Conservation (phyloP, 768 basidiomycete genomes). For the Pholiota molesta region DNA sequence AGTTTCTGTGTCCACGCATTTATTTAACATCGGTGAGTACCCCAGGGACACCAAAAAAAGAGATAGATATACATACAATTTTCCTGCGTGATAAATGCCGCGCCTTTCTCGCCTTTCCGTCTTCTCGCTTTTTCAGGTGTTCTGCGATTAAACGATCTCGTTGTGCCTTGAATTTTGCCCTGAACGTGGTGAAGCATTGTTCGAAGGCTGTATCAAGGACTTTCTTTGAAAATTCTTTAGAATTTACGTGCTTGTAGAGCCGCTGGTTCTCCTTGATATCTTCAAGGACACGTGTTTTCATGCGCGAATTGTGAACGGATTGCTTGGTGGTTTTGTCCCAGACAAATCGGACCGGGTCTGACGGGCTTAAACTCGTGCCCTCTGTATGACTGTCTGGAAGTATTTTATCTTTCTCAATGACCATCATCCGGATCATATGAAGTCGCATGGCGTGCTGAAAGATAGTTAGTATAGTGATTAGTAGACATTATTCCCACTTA, state of each 20-base stretch:
- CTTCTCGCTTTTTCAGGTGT: constrained; percentile 55
- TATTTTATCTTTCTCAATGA: constrained; percentile 53
- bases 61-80: constrained; percentile 44
- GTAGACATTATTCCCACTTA: constrained; percentile 29
- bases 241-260: constrained; percentile 64
- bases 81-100: constrained; percentile 65
- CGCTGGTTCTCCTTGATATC: constrained; percentile 61
- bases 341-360: constrained; percentile 72
- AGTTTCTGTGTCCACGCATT: constrained; percentile 57
- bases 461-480: constrained; percentile 4
- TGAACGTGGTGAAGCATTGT: constrained; percentile 67
- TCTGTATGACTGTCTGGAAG: constrained; percentile 68
- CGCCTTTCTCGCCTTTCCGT: constrained; percentile 61
- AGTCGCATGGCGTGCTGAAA: constrained; percentile 69
- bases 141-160: constrained; percentile 48
- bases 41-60: constrained; percentile 12
- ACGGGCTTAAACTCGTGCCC: constrained; percentile 43
- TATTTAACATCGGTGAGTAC: constrained; percentile 14
- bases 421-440: constrained; percentile 66
- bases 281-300: constrained; percentile 65
- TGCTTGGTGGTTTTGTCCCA: constrained; percentile 81
- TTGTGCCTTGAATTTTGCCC: constrained; percentile 69
- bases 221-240: constrained; percentile 68
- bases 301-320: constrained; percentile 71
- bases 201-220: constrained; percentile 66